Evolutionary conservation across 805 yeast species (phyloP).

Genomic region (Wickerhamiella cacticola): DNA sequence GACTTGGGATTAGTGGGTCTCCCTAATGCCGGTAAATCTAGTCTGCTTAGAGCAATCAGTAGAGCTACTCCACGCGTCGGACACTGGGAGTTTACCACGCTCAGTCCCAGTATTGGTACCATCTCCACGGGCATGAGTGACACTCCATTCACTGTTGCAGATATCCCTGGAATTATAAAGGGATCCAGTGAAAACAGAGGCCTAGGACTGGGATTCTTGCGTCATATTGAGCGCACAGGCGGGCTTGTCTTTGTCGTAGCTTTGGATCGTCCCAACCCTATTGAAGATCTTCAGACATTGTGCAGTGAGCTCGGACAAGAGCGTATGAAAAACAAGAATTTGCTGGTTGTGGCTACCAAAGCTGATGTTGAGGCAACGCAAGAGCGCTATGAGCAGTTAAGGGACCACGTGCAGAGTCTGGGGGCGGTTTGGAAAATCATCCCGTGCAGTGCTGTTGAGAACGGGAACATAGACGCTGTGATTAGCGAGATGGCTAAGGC

Average conservation of each 20-base stretch:
- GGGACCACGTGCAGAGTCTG: slow-evolving; percentile 18
- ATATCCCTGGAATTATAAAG: slow-evolving; percentile 87
- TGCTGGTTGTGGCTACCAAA: slow-evolving; percentile 82
- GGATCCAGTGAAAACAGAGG: slow-evolving; percentile 80
- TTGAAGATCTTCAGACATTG: slow-evolving; percentile 49
- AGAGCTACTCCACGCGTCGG: slow-evolving; percentile 86
- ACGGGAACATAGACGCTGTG: slow-evolving; percentile 60
- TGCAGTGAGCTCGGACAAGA: slow-evolving; percentile 59
- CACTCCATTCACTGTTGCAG: slow-evolving; percentile 78
- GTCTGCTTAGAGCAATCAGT: slow-evolving; percentile 74
- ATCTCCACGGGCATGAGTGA: slow-evolving; percentile 45
- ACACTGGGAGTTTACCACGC: slow-evolving; percentile 93
- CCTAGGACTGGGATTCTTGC: slow-evolving; percentile 82
- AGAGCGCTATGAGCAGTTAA: slow-evolving; percentile 37
- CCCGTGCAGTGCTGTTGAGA: slow-evolving; percentile 72
- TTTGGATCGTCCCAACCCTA: slow-evolving; percentile 54
- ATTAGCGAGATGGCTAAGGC: slow-evolving; percentile 52
- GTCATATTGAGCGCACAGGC: slow-evolving; percentile 85
- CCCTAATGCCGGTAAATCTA: slow-evolving; percentile 95
- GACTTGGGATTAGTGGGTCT: slow-evolving; percentile 90
- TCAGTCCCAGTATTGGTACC: slow-evolving; percentile 87
- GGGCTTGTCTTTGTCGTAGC: slow-evolving; percentile 82
- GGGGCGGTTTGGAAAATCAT: slow-evolving; percentile 48
- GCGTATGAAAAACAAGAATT: slow-evolving; percentile 47
- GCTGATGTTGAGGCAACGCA: slow-evolving; percentile 61